Percentiles rank a stretch among this genome's conserved stretches.
These are phyloP conservation scores for Sarocladium strictum DNA, from an alignment of 2,329 filamentous ascomycete species.

Conservation along the genomic window DNA sequence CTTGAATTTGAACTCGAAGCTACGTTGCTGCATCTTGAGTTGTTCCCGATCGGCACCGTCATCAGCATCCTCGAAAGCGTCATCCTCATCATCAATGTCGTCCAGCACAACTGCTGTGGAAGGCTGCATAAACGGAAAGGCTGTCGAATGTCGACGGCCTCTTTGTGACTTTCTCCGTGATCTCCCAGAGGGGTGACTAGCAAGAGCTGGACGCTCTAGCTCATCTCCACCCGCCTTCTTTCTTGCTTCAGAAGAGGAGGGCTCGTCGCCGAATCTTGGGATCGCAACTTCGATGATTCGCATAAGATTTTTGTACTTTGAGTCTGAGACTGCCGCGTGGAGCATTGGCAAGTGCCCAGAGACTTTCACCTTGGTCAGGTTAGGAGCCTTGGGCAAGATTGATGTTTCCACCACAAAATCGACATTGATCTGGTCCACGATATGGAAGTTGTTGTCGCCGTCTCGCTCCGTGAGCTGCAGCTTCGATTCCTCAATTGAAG, in stretches of 20 bases:
- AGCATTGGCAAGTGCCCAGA: constrained; percentile 89
- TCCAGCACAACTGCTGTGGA: constrained; percentile 75
- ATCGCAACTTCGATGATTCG: constrained; percentile 92
- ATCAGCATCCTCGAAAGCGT: constrained; percentile 61
- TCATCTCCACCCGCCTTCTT: background rate
- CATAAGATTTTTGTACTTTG: constrained; percentile 97
- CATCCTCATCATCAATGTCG: constrained; percentile 62
- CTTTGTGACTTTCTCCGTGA: constrained; percentile 37
- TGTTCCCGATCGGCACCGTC: constrained; percentile 50
- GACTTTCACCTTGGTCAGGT: constrained; percentile 85
- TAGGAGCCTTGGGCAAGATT: constrained; percentile 92
- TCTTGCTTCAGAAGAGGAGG: background rate
- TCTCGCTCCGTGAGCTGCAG: constrained; percentile 66
- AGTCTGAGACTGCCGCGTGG: constrained; percentile 86
- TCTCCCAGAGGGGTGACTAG: constrained; percentile 27
- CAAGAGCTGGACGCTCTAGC: background rate
- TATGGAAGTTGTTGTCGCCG: constrained; percentile 68
- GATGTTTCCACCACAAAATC: constrained; percentile 95
- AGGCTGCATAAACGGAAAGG: constrained; percentile 66
- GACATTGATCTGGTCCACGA: constrained; percentile 95
- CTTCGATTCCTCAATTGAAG: constrained; percentile 85
- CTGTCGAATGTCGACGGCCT: constrained; percentile 58
- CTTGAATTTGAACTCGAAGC: constrained; percentile 94
- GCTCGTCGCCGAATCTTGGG: constrained; percentile 62
- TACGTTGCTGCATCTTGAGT: constrained; percentile 76